phyloP scores from a whole-genome alignment of 78 protist genomes.

The Planoprotostelium fungivorum region DNA sequence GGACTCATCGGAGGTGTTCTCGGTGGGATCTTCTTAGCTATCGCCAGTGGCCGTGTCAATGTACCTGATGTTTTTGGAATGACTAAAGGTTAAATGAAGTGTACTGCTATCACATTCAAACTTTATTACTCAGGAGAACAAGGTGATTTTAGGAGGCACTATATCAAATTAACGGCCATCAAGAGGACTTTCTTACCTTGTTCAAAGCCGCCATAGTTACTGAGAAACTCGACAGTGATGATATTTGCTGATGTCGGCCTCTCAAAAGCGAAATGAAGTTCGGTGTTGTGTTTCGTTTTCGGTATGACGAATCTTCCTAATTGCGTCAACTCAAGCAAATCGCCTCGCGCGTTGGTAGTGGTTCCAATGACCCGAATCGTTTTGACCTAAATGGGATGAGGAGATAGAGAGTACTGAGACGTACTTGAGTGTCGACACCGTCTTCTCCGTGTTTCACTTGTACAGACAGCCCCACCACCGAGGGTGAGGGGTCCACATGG shows the following conservation, averaged over 20 bases:
- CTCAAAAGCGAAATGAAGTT: not conserved
- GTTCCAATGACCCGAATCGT: not conserved
- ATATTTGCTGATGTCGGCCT: not conserved
- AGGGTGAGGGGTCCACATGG: not conserved
- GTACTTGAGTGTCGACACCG: not conserved
- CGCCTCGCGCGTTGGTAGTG: not conserved
- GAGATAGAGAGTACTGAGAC: not conserved
- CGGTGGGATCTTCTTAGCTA: too few species aligned
- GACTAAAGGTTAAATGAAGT: too few species aligned
- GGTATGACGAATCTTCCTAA: not conserved
- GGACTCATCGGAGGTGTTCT: too few species aligned
- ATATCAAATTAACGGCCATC: too few species aligned
- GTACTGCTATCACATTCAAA: too few species aligned
- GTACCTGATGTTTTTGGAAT: too few species aligned
- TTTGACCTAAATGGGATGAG: not conserved
- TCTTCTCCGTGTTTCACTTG: not conserved
- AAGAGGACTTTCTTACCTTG: too few species aligned
- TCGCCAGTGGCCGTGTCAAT: too few species aligned
- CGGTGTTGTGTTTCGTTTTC: not conserved
- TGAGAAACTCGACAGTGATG: not conserved
- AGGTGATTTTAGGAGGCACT: too few species aligned
- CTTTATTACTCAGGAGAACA: too few species aligned
- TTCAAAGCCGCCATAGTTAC: not conserved
- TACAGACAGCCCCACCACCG: not conserved
- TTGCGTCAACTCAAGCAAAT: not conserved